Evolutionary conservation across 2,329 filamentous ascomycete genomes (phyloP), one percentile per base, ranked within the genome.

Genomic region (Fusarium sp.): DNA sequence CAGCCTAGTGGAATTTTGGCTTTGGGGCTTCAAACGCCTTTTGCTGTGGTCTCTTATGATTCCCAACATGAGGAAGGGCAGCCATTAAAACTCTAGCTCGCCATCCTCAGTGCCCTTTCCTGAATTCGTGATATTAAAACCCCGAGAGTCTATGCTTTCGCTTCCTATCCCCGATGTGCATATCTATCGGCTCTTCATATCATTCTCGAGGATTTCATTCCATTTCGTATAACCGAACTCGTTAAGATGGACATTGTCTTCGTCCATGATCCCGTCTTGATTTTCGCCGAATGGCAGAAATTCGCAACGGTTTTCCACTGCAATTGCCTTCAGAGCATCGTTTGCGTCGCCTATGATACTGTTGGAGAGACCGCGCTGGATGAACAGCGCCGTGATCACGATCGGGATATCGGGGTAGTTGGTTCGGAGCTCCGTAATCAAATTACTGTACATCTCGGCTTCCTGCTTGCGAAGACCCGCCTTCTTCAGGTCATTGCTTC

Each of bases 241-340:
- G 4, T 63, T 63, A 33, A 63, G n/a, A 14, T 63, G 60, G 19
- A 64, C 45, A 19, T 58, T 41, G 9, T 63, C 60, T 1, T 51
- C 5, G 7, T 51, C 43, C 60, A 63, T 57, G 0, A 63, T 64
- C 0, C 51, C 60, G 3, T 19, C 14, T 17, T 63, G 59, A 0
- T 58, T 40, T 20, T 40, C 22, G 2, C 46, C 52, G 5, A 52
- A 64, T 1, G 59, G 20, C 2, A 39, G 3, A 13, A 64, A 11
- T 2, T 37, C 54, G 15, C n/a, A 39, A 1, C 6, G 22, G 10
- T 51, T 2, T 1, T 7, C 17, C 4, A 22, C 20, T 1, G 52
- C 59, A 1, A 64, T 43, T 0, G 25, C 13, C 4, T 17, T 19
- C 23, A 64, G 13, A 7, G 33, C 27, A 1, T 13, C 20, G 1